These are phyloP conservation scores for Leucaena leucocephala DNA, from an alignment of 306 rosid genomes.

Conservation along the genomic window DNA sequence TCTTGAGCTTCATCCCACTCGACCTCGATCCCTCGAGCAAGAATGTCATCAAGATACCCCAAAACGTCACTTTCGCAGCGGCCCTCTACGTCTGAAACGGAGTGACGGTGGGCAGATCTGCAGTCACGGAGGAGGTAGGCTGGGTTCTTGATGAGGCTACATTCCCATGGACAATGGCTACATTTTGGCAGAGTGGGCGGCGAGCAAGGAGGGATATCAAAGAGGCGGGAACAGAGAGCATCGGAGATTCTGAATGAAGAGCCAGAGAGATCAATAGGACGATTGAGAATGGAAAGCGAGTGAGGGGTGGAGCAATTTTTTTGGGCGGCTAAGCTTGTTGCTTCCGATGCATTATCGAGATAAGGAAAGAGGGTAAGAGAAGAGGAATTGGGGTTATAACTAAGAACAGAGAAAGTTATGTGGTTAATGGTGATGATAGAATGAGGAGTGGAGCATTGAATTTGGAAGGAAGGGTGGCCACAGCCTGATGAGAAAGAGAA, in stretches of 20 bases:
- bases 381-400: slow-evolving; percentile 60
- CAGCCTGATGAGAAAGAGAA: slow-evolving; percentile 74
- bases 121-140: slow-evolving; percentile 53
- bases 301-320: slow-evolving; percentile 39
- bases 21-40: slow-evolving; percentile 56
- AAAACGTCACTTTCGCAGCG: slow-evolving; percentile 71
- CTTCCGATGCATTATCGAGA: not conserved
- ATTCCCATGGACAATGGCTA: slow-evolving; percentile 74
- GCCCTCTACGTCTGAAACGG: slow-evolving; percentile 40
- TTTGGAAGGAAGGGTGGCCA: slow-evolving; percentile 91
- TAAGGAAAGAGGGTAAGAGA: slow-evolving; percentile 63
- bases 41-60: slow-evolving; percentile 51
- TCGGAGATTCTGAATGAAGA: slow-evolving; percentile 71
- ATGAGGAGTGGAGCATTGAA: slow-evolving; percentile 56
- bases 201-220: slow-evolving; percentile 63
- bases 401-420: slow-evolving; percentile 61
- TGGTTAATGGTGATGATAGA: slow-evolving; percentile 69
- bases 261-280: slow-evolving; percentile 57
- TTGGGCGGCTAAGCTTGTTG: not conserved
- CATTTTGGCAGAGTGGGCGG: slow-evolving; percentile 62
- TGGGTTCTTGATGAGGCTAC: slow-evolving; percentile 71
- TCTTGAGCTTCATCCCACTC: slow-evolving; percentile 79
- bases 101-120: slow-evolving; percentile 47
- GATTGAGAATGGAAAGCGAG: slow-evolving; percentile 52
- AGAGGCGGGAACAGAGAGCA: slow-evolving; percentile 64